Conservation (phyloP, 495 filamentous ascomycete species). For the Aspergillus ostianus region DNA sequence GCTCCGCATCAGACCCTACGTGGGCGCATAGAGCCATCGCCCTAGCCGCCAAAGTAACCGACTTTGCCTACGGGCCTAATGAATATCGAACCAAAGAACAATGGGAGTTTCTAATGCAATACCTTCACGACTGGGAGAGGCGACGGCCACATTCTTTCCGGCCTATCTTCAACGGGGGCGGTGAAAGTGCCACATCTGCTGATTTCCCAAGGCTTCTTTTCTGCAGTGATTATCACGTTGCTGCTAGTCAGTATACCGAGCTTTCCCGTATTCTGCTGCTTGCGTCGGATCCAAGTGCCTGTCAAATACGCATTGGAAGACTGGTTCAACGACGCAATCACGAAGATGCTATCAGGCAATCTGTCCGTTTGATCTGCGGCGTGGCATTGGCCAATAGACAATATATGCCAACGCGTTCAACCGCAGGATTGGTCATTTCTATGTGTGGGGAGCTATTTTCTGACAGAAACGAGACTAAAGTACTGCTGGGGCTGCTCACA, state of each 20-base stretch:
- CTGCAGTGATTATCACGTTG: conserved; percentile 6
- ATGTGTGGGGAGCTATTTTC: conserved; percentile 7
- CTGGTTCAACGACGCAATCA: background rate
- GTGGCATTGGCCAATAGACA: background rate
- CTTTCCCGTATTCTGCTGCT: conserved; percentile 1
- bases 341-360: background rate
- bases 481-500: background rate
- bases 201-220: background rate
- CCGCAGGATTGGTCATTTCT: conserved; percentile 2
- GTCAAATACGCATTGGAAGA: background rate
- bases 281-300: background rate
- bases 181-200: background rate
- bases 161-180: background rate
- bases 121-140: conserved; percentile 1
- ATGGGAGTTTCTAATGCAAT: conserved; percentile 7
- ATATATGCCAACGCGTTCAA: background rate
- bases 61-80: conserved; percentile 3
- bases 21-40: conserved; percentile 2
- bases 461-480: background rate
- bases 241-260: conserved; percentile 2
- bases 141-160: background rate
- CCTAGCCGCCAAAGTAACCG: conserved; percentile 1
- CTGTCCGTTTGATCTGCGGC: background rate
- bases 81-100: conserved; percentile 1
- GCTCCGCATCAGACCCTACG: too few species aligned